These are phyloP conservation scores for Carallia pectinifolia DNA, from an alignment of 345 rosid species.

Conservation along the genomic window DNA sequence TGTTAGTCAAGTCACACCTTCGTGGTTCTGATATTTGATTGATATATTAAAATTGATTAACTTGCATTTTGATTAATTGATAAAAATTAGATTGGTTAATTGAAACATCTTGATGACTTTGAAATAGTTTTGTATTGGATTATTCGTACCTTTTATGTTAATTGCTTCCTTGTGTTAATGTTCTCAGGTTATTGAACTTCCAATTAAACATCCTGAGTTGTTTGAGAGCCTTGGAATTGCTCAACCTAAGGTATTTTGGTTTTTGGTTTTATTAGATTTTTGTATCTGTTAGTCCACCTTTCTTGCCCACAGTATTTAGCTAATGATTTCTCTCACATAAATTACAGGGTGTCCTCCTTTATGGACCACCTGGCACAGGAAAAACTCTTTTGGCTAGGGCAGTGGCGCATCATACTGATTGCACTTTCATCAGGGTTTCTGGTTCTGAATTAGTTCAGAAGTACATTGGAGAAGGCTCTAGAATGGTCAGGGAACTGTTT, in stretches of 20 bases:
- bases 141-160: constrained; percentile 9
- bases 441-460: constrained; percentile 97
- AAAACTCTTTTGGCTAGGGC: constrained; percentile 97
- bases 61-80: no score
- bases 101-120: background rate
- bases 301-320: background rate
- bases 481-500: constrained; percentile 98
- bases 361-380: constrained; percentile 99
- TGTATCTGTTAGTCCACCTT: background rate
- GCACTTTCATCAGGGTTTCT: constrained; percentile 98
- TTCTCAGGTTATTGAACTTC: constrained; percentile 93
- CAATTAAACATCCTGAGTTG: constrained; percentile 96
- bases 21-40: no score
- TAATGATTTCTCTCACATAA: background rate
- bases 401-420: constrained; percentile 99
- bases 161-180: constrained; percentile 1
- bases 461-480: constrained; percentile 97
- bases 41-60: no score
- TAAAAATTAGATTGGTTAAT: no score
- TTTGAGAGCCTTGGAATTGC: constrained; percentile 98
- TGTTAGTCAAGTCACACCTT: no score
- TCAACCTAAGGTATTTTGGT: constrained; percentile 78
- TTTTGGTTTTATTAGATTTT: background rate
- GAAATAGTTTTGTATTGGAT: background rate
- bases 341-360: constrained; percentile 82